Base-by-base conservation (phyloP, 768 basidiomycete genomes). In the Lactarius psammicola region DNA sequence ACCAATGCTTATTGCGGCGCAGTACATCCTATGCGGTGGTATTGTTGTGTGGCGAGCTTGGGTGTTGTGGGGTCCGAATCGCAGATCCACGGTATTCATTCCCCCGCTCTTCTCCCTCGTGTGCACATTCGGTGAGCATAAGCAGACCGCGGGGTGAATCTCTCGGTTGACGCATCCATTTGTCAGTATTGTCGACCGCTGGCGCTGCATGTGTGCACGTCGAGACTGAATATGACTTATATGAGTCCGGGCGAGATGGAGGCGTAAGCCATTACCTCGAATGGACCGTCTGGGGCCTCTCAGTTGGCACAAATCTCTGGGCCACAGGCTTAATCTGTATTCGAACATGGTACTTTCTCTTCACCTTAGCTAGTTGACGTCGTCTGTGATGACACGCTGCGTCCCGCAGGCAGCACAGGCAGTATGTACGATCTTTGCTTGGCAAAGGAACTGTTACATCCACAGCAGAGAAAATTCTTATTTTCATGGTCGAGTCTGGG, bases 1-100 rank as follows among this genome's bases (percentile, higher is more conserved):
- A 33, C 31, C 4, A 9, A 33, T 34, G 17, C 31, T 34, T 6
- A 56, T 34, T n/a, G 31, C 10, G n/a, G 20, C 4, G n/a, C 38
- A 64, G 63, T 59, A 38, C 9, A n/a, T 64, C 28, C 42, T 62
- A 23, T 30, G 59, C 31, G 54, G 56, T 15, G 59, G n/a, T 7
- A 62, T 65, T 26, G 64, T 65, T 18, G 17, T 65, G 30, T 65
- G 64, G 64, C 64, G 59, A 46, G 64, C 59, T 5, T 65, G 64
- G 64, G 40, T 59, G 26, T 20, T 64, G 36, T 64, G 63, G 63
- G 44, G 58, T 23, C 46, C 23, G 1, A 13, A 10, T 17, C 57
- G 49, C 28, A 57, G 63, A 30, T 15, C 6, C 36, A 8, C 4
- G 6, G 6, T 59, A 13, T 59, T 64, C 30, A 17, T 58, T 5